Evolutionary conservation across 1,284 basidiomycete species (phyloP), one percentile per base, ranked within the genome.

Genomic region (Trichosporon sp.): DNA sequence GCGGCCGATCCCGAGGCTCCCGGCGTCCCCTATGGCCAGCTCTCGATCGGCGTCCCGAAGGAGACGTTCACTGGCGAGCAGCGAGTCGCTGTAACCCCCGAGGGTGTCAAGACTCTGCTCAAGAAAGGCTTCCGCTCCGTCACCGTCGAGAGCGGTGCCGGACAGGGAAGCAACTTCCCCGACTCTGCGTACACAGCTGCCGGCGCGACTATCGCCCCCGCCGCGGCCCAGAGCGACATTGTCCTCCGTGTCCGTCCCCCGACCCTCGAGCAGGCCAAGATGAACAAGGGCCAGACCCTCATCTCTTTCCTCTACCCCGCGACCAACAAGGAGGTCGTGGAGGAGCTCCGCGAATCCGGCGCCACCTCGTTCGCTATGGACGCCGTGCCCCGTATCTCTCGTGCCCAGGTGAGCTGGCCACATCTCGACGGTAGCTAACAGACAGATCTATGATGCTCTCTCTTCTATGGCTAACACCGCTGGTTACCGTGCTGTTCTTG

Each of bases 381-480:
- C 76, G 87, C 89, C 85, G 90, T 92, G 80, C 90, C 90, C 69
- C 86, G 90, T 65, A 91, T 92, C 70, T 91, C 89, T 63, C 85
- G 90, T 61, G 91, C 90, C 40, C 90, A 92, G 76, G 88, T 89
- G 32, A 52, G 46, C 25, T 46, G 4, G 4, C 11, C 19, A 7
- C 4, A 1, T 11, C 23, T 13, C 7, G 7, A 16, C 46, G 4
- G 13, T 16, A 52, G 46, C 46, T 52, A 25, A 52, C 46, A 44
- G 25, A 13, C 90, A 92, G 76, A 88, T 89, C 25, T 92, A 91
- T 70, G 90, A 92, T 78, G 90, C 88, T 40, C 80, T 92, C 64
- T 91, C 89, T 73, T 91, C 89, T n/a, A 92, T 92, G 90, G 88
- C 89, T 14, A 92, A 92, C 73, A 92, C 91, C 56, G 86, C 89